Conservation (phyloP, 2,329 filamentous ascomycete genomes). For the Paraphoma chrysanthemicola region DNA sequence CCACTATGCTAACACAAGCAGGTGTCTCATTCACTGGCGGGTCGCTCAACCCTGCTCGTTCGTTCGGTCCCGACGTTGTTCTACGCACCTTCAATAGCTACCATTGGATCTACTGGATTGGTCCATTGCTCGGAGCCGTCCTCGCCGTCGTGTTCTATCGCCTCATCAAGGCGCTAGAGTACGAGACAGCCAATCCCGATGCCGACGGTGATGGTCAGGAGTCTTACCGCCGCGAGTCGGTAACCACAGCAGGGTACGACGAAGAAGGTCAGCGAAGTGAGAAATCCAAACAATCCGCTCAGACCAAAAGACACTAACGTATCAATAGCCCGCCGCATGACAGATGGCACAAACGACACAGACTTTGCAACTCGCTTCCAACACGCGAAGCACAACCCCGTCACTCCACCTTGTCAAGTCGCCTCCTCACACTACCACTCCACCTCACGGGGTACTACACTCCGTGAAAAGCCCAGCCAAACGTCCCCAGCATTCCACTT, state of each 20-base stretch:
- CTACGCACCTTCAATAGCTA: constrained; percentile 51
- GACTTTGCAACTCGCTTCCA: constrained; percentile 23
- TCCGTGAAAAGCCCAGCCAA: constrained; percentile 13
- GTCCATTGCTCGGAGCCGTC: constrained; percentile 54
- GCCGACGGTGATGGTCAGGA: constrained; percentile 56
- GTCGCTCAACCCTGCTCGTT: constrained; percentile 58
- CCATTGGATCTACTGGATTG: constrained; percentile 62
- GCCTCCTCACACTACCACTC: constrained; percentile 3
- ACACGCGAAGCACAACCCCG: constrained; percentile 8
- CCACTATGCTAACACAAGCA: constrained; percentile 22
- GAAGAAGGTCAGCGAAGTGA: constrained; percentile 18
- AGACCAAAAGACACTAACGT: constrained; percentile 15
- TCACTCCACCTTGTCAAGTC: constrained; percentile 3
- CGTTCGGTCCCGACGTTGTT: constrained; percentile 57
- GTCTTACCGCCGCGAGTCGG: constrained; percentile 28
- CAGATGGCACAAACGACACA: constrained; percentile 39
- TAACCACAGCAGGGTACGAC: neutral
- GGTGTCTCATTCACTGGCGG: constrained; percentile 57
- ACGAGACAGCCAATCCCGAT: constrained; percentile 58
- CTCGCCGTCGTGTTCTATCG: constrained; percentile 58
- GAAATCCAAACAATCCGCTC: neutral
- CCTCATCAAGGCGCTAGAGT: constrained; percentile 57
- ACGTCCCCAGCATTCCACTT: constrained; percentile 27
- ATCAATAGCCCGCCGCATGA: constrained; percentile 25
- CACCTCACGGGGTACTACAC: constrained; percentile 1